Evolutionary conservation across 495 filamentous ascomycete species (phyloP).

Genomic region (Penicillium cinerascens): DNA sequence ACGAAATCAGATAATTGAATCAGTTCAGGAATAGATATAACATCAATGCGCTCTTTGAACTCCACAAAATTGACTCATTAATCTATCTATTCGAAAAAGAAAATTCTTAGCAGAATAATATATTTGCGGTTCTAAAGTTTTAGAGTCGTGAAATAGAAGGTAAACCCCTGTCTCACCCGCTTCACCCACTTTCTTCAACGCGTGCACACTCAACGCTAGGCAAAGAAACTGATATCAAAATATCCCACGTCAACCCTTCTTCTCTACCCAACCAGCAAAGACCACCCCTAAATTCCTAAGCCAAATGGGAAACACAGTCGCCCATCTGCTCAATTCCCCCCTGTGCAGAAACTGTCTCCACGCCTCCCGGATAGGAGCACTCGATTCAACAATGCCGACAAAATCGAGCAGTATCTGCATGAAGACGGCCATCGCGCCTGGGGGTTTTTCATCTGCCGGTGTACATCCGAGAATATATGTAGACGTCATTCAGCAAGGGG

Average conservation of each 20-base stretch:
- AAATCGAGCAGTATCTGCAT: constrained; percentile 18
- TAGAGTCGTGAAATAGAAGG: too few relatives aligned
- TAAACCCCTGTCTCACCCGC: too few relatives aligned
- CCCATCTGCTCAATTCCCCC: background rate
- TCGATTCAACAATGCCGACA: constrained; percentile 10
- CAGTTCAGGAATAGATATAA: too few relatives aligned
- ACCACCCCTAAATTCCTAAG: background rate
- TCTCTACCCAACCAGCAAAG: background rate
- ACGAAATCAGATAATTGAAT: too few relatives aligned
- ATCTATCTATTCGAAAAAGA: too few relatives aligned
- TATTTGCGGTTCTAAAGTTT: too few relatives aligned
- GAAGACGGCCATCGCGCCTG: constrained; percentile 15
- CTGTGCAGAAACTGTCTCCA: constrained; percentile 1
- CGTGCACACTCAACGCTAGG: background rate
- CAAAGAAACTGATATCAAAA: too few relatives aligned
- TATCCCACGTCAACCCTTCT: background rate
- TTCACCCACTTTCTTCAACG: background rate
- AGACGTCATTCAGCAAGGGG: too few relatives aligned
- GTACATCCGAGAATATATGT: too few relatives aligned
- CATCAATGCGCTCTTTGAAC: too few relatives aligned
- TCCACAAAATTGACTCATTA: too few relatives aligned
- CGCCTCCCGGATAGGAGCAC: background rate
- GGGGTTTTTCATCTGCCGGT: constrained; percentile 25
- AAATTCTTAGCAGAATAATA: too few relatives aligned
- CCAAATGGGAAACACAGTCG: constrained; percentile 1